phyloP scores from a whole-genome alignment of 2,329 filamentous ascomycete species.

The Hortaea sp. region DNA sequence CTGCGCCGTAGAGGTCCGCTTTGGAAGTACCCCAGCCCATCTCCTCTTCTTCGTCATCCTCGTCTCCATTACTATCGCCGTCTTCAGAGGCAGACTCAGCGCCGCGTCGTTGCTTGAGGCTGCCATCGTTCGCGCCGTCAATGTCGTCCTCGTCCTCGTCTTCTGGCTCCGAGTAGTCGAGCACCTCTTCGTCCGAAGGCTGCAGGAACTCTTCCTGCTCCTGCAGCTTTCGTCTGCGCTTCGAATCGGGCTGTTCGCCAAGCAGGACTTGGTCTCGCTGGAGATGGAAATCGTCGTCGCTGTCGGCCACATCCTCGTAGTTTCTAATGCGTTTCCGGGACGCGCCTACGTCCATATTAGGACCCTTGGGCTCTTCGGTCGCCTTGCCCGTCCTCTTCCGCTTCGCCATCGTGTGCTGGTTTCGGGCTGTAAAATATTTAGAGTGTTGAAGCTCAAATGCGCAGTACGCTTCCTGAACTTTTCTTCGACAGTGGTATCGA shows the following conservation, averaged over 20 bases:
- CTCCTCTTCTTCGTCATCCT: constrained; percentile 43
- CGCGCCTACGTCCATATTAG: constrained; percentile 13
- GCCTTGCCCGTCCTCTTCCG: constrained; percentile 7
- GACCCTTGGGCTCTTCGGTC: constrained; percentile 7
- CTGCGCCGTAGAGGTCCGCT: constrained; percentile 88
- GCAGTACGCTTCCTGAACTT: no score
- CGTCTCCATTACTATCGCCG: constrained; percentile 6
- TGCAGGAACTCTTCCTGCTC: constrained; percentile 57
- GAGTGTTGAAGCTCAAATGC: no score
- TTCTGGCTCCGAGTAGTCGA: constrained; percentile 36
- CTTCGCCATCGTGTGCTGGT: constrained; percentile 10
- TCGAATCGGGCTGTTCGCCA: constrained; percentile 68
- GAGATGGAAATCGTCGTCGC: constrained; percentile 86
- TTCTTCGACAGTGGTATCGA: no score
- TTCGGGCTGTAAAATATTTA: no score
- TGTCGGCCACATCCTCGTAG: constrained; percentile 81
- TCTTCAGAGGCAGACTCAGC: constrained; percentile 57
- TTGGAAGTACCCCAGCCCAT: constrained; percentile 80
- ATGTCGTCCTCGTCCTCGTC: constrained; percentile 42
- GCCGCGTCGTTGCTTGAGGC: constrained; percentile 64
- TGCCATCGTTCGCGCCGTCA: constrained; percentile 43
- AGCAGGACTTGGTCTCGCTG: constrained; percentile 78
- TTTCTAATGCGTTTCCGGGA: constrained; percentile 49
- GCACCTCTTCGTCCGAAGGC: constrained; percentile 53
- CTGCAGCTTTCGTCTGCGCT: constrained; percentile 60